Evolutionary conservation across 2,329 filamentous ascomycete species (phyloP), one percentile per base, ranked within the genome.

Genomic region (Fusarium musae): DNA sequence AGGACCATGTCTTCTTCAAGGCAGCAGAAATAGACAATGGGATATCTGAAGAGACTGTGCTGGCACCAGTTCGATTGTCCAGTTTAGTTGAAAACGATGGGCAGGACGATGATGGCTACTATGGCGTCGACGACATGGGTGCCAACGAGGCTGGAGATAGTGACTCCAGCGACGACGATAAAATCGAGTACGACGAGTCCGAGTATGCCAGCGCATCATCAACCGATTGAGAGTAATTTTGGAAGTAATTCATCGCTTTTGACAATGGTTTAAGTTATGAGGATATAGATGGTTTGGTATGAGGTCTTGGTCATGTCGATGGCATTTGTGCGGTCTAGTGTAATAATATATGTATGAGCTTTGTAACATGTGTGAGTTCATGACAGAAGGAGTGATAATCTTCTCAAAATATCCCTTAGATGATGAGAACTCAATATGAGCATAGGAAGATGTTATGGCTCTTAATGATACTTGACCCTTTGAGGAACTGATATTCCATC

Each of bases 1-100:
- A 79, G 9, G 81, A 82, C 17, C 88, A 90, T 59, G 80, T 85
- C 0, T 91, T 91, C 79, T 91, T 91, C 66, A 70, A 44, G 17
- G 17, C 62, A 70, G 34, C 56, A 73, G 12, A 56, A 23, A n/a
- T 56, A 26, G 46, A 53, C 13, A 40, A 42, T 9, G 16, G 21
- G 4, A 13, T 23, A 9, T 39, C 63, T 11, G 30, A 32, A 13
- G 65, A 53, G 6, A 32, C 61, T 13, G 32, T 52, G 19, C 43
- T 73, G 8, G 62, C 71, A 13, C 66, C 69, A 3, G 50, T 73
- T 4, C 43, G 65, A n/a, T 44, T 72, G 11, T 42, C 43, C 6
- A 50, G 57, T 40, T 28, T 58, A 8, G 30, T 21, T 23, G 58
- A 70, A 26, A 52, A 39, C 10, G 30, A 52, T 17, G 61, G 60